Conservation (phyloP, 176 grass and related monocot genomes). For the Aegilops sharonensis region DNA sequence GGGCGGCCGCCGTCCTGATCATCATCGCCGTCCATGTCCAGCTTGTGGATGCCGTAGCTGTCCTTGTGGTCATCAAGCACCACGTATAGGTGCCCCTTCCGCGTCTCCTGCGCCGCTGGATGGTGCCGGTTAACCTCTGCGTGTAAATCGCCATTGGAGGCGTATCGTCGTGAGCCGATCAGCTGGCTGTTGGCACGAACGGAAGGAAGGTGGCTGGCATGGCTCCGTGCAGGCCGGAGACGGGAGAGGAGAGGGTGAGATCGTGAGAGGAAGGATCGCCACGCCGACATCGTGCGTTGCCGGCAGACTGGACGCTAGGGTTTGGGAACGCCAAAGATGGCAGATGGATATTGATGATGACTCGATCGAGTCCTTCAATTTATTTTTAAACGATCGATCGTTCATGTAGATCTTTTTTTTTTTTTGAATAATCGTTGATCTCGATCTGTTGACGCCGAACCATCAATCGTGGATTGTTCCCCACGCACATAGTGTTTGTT, state of each 20-base stretch:
- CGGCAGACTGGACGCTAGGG: background rate
- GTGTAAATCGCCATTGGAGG: background rate
- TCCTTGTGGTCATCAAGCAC: background rate
- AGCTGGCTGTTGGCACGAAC: background rate
- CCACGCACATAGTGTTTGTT: background rate
- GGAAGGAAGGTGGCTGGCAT: background rate
- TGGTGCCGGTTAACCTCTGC: background rate
- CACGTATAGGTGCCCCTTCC: background rate
- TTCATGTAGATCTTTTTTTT: background rate
- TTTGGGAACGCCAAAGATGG: background rate
- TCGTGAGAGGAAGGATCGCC: background rate
- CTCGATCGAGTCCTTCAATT: background rate
- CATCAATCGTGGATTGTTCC: background rate
- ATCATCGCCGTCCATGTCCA: background rate
- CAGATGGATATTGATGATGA: background rate
- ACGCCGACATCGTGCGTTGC: background rate
- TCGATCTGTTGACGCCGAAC: background rate
- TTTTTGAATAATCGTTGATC: background rate
- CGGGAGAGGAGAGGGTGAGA: background rate
- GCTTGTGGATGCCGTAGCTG: background rate
- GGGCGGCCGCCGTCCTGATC: background rate
- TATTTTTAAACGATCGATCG: background rate
- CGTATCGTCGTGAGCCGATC: background rate
- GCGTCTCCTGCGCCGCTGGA: background rate
- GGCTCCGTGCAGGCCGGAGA: background rate